Evolutionary conservation across 495 filamentous ascomycete species (phyloP).

Genomic region (Talaromyces proteolyticus): DNA sequence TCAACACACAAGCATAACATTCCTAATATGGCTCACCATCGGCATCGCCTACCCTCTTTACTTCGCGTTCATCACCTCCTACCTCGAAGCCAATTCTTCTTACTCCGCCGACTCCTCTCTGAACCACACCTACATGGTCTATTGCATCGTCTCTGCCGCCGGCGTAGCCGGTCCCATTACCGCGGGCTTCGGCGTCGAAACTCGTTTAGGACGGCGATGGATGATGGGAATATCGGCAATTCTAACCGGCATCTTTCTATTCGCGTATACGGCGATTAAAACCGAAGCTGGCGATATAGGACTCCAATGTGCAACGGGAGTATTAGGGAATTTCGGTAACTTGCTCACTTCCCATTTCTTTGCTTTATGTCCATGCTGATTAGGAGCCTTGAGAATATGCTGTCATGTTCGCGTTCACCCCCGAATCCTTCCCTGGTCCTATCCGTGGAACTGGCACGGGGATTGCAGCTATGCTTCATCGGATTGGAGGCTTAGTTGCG

Average conservation of each 20-base stretch:
- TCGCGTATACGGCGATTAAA: constrained; percentile 24
- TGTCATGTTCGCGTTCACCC: constrained; percentile 52
- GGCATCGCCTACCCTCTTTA: constrained; percentile 29
- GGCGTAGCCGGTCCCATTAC: constrained; percentile 22
- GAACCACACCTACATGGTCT: constrained; percentile 22
- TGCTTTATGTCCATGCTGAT: not conserved
- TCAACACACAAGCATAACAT: not conserved
- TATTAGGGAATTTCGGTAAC: constrained; percentile 26
- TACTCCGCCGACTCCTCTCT: constrained; percentile 20
- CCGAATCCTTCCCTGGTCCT: constrained; percentile 49
- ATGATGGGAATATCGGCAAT: constrained; percentile 28
- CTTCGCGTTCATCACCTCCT: constrained; percentile 28
- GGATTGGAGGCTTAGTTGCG: constrained; percentile 23
- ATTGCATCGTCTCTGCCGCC: constrained; percentile 26
- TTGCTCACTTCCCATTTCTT: not conserved
- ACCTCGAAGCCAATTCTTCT: constrained; percentile 17
- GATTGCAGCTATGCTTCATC: constrained; percentile 27
- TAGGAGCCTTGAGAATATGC: constrained; percentile 31
- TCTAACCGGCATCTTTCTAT: constrained; percentile 26
- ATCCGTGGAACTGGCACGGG: constrained; percentile 48
- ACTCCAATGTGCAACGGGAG: constrained; percentile 22
- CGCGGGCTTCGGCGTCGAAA: constrained; percentile 22
- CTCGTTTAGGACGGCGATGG: constrained; percentile 22
- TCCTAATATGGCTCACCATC: constrained; percentile 1
- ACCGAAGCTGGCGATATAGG: constrained; percentile 17